Conservation (phyloP, 257 asterid genomes). For the Pogostemon cablin region DNA sequence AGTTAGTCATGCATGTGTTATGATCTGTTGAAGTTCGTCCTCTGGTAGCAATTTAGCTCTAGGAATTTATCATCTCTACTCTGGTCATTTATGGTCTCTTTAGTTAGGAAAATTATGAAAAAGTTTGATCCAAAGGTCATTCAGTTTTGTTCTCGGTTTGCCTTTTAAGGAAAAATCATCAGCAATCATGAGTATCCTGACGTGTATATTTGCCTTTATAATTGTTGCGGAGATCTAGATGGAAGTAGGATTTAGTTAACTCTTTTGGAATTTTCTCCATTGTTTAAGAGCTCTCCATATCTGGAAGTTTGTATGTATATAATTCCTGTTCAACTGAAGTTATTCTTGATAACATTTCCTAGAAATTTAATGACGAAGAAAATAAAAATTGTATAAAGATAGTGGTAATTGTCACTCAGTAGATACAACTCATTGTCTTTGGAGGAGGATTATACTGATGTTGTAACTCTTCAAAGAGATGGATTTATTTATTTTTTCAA, state of each 20-base stretch:
- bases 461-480: not conserved
- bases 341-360: not conserved
- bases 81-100: conserved; percentile 6
- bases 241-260: not conserved
- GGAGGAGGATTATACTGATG: conserved; percentile 9
- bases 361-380: conserved; percentile 1
- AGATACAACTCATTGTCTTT: conserved; percentile 2
- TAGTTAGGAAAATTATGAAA: not conserved
- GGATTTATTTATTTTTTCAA: not conserved
- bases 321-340: not conserved
- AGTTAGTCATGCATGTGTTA: conserved; percentile 9
- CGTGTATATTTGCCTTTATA: not conserved
- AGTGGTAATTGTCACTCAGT: not conserved
- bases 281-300: not conserved
- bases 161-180: not conserved
- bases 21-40: conserved; percentile 17
- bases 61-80: not conserved
- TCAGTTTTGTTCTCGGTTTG: conserved; percentile 6
- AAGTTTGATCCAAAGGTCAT: not conserved
- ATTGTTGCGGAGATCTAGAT: not conserved
- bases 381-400: conserved; percentile 6
- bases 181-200: conserved; percentile 19
- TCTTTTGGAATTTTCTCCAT: not conserved
- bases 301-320: conserved; percentile 2
- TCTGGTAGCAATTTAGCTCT: not conserved